Evolutionary conservation across 163 green algal genomes (phyloP), one percentile per base, ranked within the genome.

Genomic region (Scenedesmus sp.): DNA sequence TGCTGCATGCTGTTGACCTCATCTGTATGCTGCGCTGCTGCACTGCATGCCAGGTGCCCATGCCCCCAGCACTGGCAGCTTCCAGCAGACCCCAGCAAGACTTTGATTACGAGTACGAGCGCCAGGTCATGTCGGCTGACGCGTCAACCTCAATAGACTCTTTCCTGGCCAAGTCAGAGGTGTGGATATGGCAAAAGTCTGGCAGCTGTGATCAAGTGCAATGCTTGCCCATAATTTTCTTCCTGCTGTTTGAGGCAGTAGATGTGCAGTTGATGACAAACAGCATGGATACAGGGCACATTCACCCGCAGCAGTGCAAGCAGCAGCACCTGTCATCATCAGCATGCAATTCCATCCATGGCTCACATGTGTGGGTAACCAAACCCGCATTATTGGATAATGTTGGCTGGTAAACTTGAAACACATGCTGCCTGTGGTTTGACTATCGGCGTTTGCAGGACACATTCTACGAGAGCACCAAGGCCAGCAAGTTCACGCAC

Each of bases 51-150:
- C 81, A 92, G 88, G 88, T 92, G 81, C 79, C 52, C 5, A 84
- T 92, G 82, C 88, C 88, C 34, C 88, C 88, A 4, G 88, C 81
- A 34, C 81, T 92, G 13, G 88, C 88, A 85, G 82, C 82, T 12
- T 87, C 54, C 57, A 81, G 67, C 70, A 77, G 67, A 46, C 83
- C 66, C 4, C 82, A 90, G 57, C 67, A 82, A 15, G 84, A 87
- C 7, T 93, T 88, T 90, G 90, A 93, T 18, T 93, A 85, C 76
- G 85, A 91, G 3, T 88, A 67, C 60, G 90, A 91, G 64, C 90
- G 85, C 13, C 60, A 85, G 26, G 90, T 91, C 2, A 84, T 93
- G 64, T 56, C 76, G 10, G 74, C 55, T 8, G 90, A 93, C 16
- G 90, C 83, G 6, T 87, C 90, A 16, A 82, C 82, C 55, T 90